phyloP scores from a whole-genome alignment of 164 flowering plant genomes.

The Sedum album region DNA sequence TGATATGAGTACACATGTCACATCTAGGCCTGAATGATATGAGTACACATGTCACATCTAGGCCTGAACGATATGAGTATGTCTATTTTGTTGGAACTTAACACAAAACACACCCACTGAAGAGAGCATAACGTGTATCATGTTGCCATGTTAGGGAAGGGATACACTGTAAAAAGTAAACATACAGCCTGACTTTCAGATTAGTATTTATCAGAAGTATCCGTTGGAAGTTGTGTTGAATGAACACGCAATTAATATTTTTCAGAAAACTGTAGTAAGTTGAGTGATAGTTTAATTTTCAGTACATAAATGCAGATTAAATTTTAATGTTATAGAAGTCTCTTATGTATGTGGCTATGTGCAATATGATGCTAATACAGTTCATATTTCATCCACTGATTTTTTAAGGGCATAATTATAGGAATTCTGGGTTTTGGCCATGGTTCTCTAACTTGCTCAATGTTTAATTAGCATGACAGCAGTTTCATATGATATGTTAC shows the following conservation, averaged over 20 bases:
- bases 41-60: background rate
- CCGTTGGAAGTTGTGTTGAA: too few species aligned
- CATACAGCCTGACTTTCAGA: background rate
- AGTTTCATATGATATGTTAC: background rate
- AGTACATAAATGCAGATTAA: background rate
- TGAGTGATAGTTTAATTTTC: background rate
- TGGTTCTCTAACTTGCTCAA: background rate
- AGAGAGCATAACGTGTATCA: background rate
- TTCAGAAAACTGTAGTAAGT: background rate
- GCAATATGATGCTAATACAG: too few species aligned
- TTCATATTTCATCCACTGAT: background rate
- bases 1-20: too few species aligned
- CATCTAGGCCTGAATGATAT: too few species aligned
- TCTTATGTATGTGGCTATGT: too few species aligned
- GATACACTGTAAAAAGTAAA: background rate
- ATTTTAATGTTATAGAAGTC: too few species aligned
- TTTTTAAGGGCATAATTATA: background rate
- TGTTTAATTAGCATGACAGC: background rate
- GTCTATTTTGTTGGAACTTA: background rate
- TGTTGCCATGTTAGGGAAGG: background rate
- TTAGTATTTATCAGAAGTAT: too few species aligned
- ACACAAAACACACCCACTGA: background rate
- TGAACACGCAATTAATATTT: too few species aligned
- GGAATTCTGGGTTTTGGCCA: background rate
- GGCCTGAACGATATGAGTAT: background rate